phyloP scores from a whole-genome alignment of 805 yeast species.

The Yamadazyma akitaensis region DNA sequence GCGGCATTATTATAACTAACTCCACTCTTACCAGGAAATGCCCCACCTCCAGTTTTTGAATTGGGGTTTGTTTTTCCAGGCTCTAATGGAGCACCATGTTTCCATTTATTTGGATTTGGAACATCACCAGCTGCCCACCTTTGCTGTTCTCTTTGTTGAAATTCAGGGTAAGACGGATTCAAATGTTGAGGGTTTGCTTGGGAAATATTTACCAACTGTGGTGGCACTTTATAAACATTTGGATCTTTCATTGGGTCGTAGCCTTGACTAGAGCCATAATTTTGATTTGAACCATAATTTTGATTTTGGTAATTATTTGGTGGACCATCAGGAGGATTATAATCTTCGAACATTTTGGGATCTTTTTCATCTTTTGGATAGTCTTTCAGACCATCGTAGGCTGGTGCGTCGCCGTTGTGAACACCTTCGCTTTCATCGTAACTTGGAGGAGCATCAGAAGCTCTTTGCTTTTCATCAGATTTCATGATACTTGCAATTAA shows the following conservation, averaged over 20 bases:
- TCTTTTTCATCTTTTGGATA: constrained; percentile 5
- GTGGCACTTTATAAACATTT: constrained; percentile 28
- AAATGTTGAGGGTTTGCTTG: constrained; percentile 34
- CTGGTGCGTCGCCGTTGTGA: not conserved
- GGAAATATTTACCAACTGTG: constrained; percentile 35
- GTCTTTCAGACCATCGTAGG: not conserved
- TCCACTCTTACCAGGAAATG: constrained; percentile 38
- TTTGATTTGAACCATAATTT: not conserved
- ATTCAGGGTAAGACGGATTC: constrained; percentile 37
- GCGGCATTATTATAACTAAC: constrained; percentile 36
- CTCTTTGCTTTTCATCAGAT: not conserved
- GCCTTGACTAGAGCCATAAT: constrained; percentile 1
- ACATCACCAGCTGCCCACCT: constrained; percentile 29
- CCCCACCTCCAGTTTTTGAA: constrained; percentile 23
- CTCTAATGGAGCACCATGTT: constrained; percentile 35
- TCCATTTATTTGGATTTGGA: constrained; percentile 24
- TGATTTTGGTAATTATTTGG: not conserved
- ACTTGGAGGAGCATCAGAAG: constrained; percentile 13
- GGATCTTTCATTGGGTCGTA: constrained; percentile 24
- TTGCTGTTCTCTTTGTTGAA: constrained; percentile 28
- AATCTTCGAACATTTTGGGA: not conserved
- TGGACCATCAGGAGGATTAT: not conserved
- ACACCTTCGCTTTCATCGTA: constrained; percentile 9
- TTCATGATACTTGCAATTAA: not conserved
- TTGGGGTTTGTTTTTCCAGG: constrained; percentile 21